phyloP scores from a whole-genome alignment of 345 rosid genomes.

The Camelina laxa region DNA sequence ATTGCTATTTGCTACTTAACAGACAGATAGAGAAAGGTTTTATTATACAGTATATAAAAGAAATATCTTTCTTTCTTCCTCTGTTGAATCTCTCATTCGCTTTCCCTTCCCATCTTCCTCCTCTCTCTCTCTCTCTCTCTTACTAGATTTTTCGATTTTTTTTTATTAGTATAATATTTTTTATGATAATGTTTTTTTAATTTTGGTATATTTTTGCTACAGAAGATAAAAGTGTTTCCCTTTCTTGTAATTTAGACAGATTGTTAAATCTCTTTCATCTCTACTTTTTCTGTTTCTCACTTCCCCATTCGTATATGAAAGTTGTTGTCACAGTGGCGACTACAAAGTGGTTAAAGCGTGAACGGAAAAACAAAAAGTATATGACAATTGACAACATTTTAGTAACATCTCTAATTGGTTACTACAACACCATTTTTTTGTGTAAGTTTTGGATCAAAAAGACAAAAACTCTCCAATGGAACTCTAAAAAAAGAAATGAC shows the following conservation, averaged over 20 bases:
- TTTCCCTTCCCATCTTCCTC: constrained; percentile 18
- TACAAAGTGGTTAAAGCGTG: no score
- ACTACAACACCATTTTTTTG: no score
- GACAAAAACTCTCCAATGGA: no score
- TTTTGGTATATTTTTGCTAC: background rate
- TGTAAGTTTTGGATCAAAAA: no score
- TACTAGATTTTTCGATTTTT: background rate
- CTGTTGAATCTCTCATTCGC: constrained; percentile 24
- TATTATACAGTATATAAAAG: background rate
- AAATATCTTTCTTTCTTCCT: constrained; percentile 12
- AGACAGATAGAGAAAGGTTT: constrained; percentile 6
- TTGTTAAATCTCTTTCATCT: background rate
- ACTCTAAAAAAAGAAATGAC: no score
- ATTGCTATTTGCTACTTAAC: constrained; percentile 25
- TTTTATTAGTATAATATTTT: background rate
- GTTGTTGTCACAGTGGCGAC: no score
- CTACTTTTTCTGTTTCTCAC: constrained; percentile 9
- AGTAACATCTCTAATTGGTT: no score
- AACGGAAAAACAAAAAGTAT: no score
- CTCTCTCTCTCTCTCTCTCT: constrained; percentile 30
- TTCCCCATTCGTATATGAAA: background rate
- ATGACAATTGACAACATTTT: no score
- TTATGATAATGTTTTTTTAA: background rate
- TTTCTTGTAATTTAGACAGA: constrained; percentile 34
- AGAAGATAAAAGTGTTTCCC: constrained; percentile 29